A percentile compares a stretch with the other conserved stretches of the same genome.
Conservation (phyloP, 441 rosid genomes). For the Manihot esculenta region DNA sequence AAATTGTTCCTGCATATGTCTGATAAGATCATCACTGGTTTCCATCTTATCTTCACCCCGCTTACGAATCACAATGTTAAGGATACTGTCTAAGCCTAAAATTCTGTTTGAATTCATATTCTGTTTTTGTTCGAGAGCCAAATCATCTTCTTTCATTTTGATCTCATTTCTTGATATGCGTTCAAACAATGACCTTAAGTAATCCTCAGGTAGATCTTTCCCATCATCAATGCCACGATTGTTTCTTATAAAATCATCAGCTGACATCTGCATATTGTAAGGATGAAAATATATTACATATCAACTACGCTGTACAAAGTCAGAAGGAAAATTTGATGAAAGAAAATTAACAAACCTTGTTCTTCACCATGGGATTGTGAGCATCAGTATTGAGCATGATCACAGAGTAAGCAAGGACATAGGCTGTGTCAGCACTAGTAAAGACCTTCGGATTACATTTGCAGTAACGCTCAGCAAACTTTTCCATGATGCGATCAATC, state of each 20-base stretch:
- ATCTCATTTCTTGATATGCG: conserved; percentile 93
- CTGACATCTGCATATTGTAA: conserved; percentile 77
- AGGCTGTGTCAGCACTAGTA: conserved; percentile 96
- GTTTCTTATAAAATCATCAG: conserved; percentile 95
- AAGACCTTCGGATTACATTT: conserved; percentile 94
- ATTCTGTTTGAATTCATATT: conserved; percentile 66
- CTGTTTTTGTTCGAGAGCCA: conserved; percentile 74
- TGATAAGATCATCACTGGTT: conserved; percentile 93
- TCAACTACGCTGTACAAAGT: conserved; percentile 28
- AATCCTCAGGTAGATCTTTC: conserved; percentile 89
- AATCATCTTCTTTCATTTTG: conserved; percentile 93
- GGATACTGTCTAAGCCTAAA: conserved; percentile 86
- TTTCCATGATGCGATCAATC: conserved; percentile 98
- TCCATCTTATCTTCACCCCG: conserved; percentile 77
- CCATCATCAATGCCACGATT: conserved; percentile 99
- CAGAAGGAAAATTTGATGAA: conserved; percentile 12
- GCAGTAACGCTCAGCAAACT: conserved; percentile 95
- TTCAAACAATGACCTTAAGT: conserved; percentile 84
- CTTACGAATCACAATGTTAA: conserved; percentile 95
- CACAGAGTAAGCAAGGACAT: conserved; percentile 98
- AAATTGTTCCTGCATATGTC: conserved; percentile 96
- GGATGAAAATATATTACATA: conserved; percentile 10
- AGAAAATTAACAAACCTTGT: conserved; percentile 61
- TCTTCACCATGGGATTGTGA: conserved; percentile 97
- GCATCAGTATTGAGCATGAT: conserved; percentile 98